Conservation (phyloP, 257 asterid genomes). For the Primulina tabacum region DNA sequence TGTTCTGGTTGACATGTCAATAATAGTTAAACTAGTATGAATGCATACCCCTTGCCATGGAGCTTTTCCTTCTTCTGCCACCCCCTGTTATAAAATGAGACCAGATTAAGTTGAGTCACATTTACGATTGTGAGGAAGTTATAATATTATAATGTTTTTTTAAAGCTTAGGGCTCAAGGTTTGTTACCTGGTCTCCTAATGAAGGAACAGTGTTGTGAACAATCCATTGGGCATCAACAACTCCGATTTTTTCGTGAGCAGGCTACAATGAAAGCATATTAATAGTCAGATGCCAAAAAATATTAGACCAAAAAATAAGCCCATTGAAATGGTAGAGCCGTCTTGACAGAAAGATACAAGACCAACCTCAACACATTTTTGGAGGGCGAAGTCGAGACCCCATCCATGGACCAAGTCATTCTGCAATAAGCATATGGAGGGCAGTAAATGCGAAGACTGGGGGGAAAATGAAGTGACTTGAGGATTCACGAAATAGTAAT, state of each 20-base stretch:
- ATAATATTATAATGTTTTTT: neutral
- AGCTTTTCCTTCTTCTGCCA: slow-evolving; percentile 52
- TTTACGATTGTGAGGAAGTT: no score
- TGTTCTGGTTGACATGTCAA: neutral
- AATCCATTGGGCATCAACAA: slow-evolving; percentile 85
- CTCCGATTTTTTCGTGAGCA: slow-evolving; percentile 82
- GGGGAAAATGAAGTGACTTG: neutral
- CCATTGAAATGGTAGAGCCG: neutral
- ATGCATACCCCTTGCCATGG: slow-evolving; percentile 78
- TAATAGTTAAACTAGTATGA: slow-evolving; percentile 9
- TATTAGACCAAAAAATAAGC: neutral
- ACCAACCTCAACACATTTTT: slow-evolving; percentile 72
- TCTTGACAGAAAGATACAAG: neutral
- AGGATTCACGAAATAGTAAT: neutral
- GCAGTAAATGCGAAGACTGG: neutral
- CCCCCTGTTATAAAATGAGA: slow-evolving; percentile 46
- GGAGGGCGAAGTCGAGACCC: slow-evolving; percentile 92
- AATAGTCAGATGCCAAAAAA: slow-evolving; percentile 2
- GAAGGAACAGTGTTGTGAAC: slow-evolving; percentile 84
- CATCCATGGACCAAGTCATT: slow-evolving; percentile 94
- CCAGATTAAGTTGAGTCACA: neutral
- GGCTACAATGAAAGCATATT: slow-evolving; percentile 39
- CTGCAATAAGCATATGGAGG: slow-evolving; percentile 38
- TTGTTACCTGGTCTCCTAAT: slow-evolving; percentile 64
- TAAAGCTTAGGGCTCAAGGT: neutral